Evolutionary conservation across 2,329 filamentous ascomycete genomes (phyloP).

Genomic region (Clonostachys chloroleuca): DNA sequence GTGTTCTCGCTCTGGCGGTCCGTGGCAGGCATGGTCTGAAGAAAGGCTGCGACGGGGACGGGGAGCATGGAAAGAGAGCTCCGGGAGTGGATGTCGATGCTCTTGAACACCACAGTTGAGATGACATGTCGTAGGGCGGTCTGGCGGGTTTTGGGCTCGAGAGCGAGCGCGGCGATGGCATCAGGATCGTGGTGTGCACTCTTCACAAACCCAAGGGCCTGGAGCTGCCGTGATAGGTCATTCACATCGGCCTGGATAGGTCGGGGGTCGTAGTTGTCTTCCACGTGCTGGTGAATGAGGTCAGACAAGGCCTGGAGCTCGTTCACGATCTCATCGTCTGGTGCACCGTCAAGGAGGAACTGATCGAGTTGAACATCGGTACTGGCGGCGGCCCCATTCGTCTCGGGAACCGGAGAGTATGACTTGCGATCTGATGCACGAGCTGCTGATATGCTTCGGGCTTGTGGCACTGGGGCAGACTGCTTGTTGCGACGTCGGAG

Average conservation of each 20-base stretch:
- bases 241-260: neutral
- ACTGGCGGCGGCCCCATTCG: too few species aligned
- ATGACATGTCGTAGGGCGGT: constrained; percentile 30
- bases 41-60: constrained; percentile 11
- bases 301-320: constrained; percentile 23
- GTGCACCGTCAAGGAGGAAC: constrained; percentile 25
- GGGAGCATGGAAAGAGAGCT: constrained; percentile 29
- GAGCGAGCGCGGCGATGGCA: neutral
- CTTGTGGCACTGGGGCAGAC: too few species aligned
- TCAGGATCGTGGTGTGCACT: neutral
- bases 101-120: constrained; percentile 24
- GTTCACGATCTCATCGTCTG: constrained; percentile 25
- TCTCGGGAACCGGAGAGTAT: too few species aligned
- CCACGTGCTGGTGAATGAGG: neutral
- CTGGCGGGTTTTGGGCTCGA: constrained; percentile 20
- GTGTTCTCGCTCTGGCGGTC: neutral
- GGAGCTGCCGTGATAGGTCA: neutral
- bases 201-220: neutral
- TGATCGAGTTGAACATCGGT: constrained; percentile 18
- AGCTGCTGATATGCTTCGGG: too few species aligned
- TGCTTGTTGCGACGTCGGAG: neutral
- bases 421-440: too few species aligned
- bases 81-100: constrained; percentile 19
- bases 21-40: neutral
- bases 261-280: neutral